phyloP scores from a whole-genome alignment of 768 basidiomycete genomes.

The Gymnopilus dilepis region DNA sequence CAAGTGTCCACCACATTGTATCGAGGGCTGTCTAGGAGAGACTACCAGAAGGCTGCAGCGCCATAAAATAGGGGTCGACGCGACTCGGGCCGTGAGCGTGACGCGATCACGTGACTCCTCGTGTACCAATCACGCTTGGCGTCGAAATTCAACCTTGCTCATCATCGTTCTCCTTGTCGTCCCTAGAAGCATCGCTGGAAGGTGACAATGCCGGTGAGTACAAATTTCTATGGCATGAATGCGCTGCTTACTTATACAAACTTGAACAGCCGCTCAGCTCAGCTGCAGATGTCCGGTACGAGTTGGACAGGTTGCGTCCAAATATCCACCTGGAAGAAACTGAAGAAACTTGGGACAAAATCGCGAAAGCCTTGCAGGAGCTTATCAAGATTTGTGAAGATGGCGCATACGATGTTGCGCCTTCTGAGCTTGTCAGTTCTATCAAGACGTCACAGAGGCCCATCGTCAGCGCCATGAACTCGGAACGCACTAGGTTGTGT shows the following conservation, averaged over 20 bases:
- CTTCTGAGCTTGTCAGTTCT: conserved; percentile 50
- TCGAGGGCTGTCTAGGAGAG: no score
- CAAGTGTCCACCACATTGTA: no score
- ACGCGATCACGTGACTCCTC: conserved; percentile 6
- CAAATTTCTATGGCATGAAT: neutral
- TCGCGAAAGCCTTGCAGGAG: conserved; percentile 52
- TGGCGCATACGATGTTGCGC: conserved; percentile 55
- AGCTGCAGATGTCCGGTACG: conserved; percentile 30
- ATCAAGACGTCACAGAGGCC: conserved; percentile 59
- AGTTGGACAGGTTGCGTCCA: conserved; percentile 49
- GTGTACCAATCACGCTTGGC: neutral
- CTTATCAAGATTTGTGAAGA: conserved; percentile 56
- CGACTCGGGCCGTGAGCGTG: conserved; percentile 2
- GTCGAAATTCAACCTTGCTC: conserved; percentile 9
- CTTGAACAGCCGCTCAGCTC: neutral
- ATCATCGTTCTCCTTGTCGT: neutral
- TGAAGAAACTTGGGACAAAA: conserved; percentile 82
- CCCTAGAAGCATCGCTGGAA: neutral
- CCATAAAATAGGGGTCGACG: neutral
- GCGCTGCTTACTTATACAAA: neutral
- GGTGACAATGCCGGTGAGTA: conserved; percentile 5
- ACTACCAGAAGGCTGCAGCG: no score
- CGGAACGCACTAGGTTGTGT: conserved; percentile 77
- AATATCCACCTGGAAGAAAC: conserved; percentile 58
- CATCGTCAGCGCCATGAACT: conserved; percentile 63